Conservation (phyloP, 2,329 filamentous ascomycete genomes). For the Talaromyces sp. region DNA sequence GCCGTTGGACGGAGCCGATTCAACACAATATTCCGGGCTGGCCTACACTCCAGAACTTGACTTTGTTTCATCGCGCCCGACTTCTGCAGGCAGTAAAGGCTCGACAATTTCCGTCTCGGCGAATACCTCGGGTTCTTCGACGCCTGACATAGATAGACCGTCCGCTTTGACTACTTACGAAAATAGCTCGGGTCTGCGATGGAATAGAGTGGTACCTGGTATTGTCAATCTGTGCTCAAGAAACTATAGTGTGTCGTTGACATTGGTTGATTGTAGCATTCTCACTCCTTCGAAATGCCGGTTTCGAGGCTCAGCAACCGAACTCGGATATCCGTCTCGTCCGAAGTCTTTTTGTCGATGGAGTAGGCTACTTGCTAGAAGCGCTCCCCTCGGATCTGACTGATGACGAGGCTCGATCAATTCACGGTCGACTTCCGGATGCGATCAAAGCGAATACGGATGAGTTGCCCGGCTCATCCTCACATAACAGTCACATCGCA, state of each 20-base stretch:
- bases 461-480: not conserved
- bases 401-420: constrained; percentile 28
- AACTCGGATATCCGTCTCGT: constrained; percentile 31
- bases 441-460: constrained; percentile 18
- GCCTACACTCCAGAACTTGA: constrained; percentile 4
- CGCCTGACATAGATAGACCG: constrained; percentile 11
- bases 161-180: constrained; percentile 26
- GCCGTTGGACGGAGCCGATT: not conserved
- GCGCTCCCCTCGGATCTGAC: constrained; percentile 33
- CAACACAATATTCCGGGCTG: not conserved
- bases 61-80: constrained; percentile 16
- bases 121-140: constrained; percentile 15
- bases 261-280: constrained; percentile 27
- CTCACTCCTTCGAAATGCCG: constrained; percentile 35
- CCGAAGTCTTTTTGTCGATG: constrained; percentile 36
- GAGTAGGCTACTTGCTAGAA: constrained; percentile 38
- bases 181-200: constrained; percentile 31
- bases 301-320: constrained; percentile 33
- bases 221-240: constrained; percentile 12
- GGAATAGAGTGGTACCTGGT: constrained; percentile 37
- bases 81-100: constrained; percentile 25
- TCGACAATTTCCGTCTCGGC: constrained; percentile 21
- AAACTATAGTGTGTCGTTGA: no score
- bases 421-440: constrained; percentile 29
- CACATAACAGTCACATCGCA: not conserved